These are phyloP conservation scores for Stemphylium lycopersici DNA, from an alignment of 2,329 filamentous ascomycete species.

Conservation along the genomic window DNA sequence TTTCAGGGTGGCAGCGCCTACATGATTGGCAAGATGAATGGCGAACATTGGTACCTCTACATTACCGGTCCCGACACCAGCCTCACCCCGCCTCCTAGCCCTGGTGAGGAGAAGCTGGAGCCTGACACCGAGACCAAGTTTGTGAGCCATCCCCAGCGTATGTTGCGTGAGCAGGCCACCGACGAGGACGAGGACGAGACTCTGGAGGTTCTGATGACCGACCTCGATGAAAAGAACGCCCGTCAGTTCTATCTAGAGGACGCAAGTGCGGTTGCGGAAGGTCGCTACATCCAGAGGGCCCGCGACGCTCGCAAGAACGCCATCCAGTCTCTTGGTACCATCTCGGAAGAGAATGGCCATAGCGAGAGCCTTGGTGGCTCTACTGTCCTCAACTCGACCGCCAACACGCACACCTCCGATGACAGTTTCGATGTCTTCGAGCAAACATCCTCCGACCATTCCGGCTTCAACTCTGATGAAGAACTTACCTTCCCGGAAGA, in stretches of 20 bases:
- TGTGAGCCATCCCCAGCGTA: slow-evolving; percentile 64
- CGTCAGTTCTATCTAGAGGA: slow-evolving; percentile 74
- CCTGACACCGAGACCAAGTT: slow-evolving; percentile 64
- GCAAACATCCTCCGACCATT: slow-evolving; percentile 70
- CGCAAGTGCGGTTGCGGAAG: slow-evolving; percentile 89
- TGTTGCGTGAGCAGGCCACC: slow-evolving; percentile 51
- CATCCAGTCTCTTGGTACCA: slow-evolving; percentile 64
- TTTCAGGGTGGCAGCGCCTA: slow-evolving; percentile 94
- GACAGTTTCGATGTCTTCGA: slow-evolving; percentile 81
- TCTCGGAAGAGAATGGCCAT: slow-evolving; percentile 58
- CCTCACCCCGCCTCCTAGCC: slow-evolving; percentile 83
- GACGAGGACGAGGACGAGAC: slow-evolving; percentile 73
- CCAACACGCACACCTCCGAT: slow-evolving; percentile 54
- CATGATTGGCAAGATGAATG: slow-evolving; percentile 99
- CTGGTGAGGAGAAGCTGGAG: slow-evolving; percentile 55
- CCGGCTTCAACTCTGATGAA: slow-evolving; percentile 63
- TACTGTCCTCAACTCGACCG: slow-evolving; percentile 48
- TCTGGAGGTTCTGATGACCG: slow-evolving; percentile 71
- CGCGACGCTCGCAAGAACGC: slow-evolving; percentile 67
- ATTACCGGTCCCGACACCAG: slow-evolving; percentile 83
- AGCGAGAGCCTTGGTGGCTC: slow-evolving; percentile 45
- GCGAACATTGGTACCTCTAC: slow-evolving; percentile 99
- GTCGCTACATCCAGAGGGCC: slow-evolving; percentile 73
- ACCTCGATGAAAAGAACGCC: slow-evolving; percentile 69
- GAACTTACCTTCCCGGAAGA: slow-evolving; percentile 70